These are phyloP conservation scores for Trypanosomatidae sp. DNA, from an alignment of 208 protist genomes.

Conservation along the genomic window DNA sequence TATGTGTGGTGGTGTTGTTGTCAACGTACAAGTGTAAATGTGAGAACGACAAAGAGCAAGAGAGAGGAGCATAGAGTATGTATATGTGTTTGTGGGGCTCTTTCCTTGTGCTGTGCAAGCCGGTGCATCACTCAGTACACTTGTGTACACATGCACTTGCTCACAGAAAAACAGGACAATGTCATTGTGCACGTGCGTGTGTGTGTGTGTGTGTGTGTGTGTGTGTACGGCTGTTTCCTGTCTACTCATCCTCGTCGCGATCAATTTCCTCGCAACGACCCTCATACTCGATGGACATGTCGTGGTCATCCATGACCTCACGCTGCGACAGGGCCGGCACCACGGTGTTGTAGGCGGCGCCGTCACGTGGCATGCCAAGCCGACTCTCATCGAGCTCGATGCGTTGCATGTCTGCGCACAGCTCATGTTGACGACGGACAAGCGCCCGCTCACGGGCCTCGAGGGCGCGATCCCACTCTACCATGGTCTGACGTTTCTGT, in stretches of 20 bases:
- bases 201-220: too few relatives aligned
- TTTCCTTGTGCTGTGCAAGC: too few relatives aligned
- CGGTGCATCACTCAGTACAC: too few relatives aligned
- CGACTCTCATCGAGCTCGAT: conserved; percentile 44
- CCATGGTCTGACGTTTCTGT: conserved; percentile 53
- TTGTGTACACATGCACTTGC: too few relatives aligned
- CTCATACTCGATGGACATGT: conserved; percentile 83
- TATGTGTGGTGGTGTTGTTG: too few relatives aligned
- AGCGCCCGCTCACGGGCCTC: conserved; percentile 65
- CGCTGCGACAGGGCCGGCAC: conserved; percentile 53
- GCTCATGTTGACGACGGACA: conserved; percentile 37
- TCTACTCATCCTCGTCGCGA: conserved; percentile 26
- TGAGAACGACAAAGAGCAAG: too few relatives aligned
- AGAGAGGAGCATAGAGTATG: too few relatives aligned
- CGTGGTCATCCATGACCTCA: conserved; percentile 78
- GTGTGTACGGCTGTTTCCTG: too few relatives aligned
- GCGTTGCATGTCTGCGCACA: conserved; percentile 34
- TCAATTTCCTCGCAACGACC: conserved; percentile 70
- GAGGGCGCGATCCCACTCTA: conserved; percentile 50
- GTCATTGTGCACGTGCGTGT: too few relatives aligned
- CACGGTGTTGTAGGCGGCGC: conserved; percentile 8
- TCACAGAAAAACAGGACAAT: too few relatives aligned
- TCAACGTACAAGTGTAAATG: too few relatives aligned
- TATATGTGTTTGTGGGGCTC: too few relatives aligned
- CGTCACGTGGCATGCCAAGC: conserved; percentile 43